These are phyloP conservation scores for Aurinia saxatilis DNA, from an alignment of 345 rosid species.

Conservation along the genomic window DNA sequence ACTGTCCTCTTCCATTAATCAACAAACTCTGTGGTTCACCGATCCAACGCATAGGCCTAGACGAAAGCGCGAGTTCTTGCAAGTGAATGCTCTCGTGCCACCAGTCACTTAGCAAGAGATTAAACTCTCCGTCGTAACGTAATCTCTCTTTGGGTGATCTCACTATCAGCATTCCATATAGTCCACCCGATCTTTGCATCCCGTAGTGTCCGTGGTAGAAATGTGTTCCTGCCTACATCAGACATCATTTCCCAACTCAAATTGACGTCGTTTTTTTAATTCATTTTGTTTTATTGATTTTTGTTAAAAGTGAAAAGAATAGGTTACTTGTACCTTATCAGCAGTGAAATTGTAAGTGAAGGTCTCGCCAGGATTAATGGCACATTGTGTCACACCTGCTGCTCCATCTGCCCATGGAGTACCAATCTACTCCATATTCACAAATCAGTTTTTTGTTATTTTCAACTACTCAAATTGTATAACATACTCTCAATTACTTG, in stretches of 20 bases:
- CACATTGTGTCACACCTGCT: slow-evolving; percentile 72
- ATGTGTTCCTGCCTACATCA: slow-evolving; percentile 64
- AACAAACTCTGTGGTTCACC: slow-evolving; percentile 57
- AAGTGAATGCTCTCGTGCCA: slow-evolving; percentile 55
- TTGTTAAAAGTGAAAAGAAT: background rate
- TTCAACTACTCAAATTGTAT: too few species aligned
- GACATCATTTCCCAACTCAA: background rate
- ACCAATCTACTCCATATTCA: slow-evolving; percentile 27
- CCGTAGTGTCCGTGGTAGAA: slow-evolving; percentile 87
- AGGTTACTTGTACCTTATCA: slow-evolving; percentile 41
- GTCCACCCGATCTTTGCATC: slow-evolving; percentile 81
- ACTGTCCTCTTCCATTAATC: slow-evolving; percentile 86
- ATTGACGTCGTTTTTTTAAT: background rate
- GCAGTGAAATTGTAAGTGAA: slow-evolving; percentile 64
- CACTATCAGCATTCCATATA: slow-evolving; percentile 67
- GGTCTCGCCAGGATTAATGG: slow-evolving; percentile 70
- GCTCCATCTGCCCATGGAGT: slow-evolving; percentile 95
- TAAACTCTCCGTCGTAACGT: slow-evolving; percentile 55
- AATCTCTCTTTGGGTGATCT: slow-evolving; percentile 44
- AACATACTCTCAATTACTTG: too few species aligned
- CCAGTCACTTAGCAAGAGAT: slow-evolving; percentile 70
- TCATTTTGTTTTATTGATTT: background rate
- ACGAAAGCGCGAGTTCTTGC: slow-evolving; percentile 65
- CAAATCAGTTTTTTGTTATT: background rate
- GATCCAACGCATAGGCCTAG: slow-evolving; percentile 61